Evolutionary conservation across 2,329 filamentous ascomycete species (phyloP).

Genomic region (Aspergillus latus): DNA sequence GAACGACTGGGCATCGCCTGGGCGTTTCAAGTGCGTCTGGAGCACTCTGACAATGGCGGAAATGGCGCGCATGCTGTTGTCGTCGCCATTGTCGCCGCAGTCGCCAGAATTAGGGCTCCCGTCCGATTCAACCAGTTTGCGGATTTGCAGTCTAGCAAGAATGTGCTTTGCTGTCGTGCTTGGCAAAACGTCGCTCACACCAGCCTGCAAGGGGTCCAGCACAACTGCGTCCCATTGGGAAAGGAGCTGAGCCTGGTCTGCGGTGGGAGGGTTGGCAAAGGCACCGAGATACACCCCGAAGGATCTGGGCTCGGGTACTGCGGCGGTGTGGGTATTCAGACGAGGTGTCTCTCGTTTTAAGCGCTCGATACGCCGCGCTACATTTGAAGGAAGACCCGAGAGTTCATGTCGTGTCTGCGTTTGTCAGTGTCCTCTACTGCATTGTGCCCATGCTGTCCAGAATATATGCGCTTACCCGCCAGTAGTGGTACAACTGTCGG

Average conservation of each 20-base stretch:
- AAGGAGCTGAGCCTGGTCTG: constrained; percentile 28
- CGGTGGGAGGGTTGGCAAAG: constrained; percentile 31
- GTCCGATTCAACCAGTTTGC: constrained; percentile 6
- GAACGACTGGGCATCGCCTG: constrained; percentile 3
- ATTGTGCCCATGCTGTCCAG: not conserved
- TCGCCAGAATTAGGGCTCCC: not conserved
- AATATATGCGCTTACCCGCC: constrained; percentile 13
- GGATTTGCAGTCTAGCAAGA: constrained; percentile 15
- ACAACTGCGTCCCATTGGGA: constrained; percentile 37
- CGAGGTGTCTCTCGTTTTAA: constrained; percentile 11
- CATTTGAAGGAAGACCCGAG: constrained; percentile 11
- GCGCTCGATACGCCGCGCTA: constrained; percentile 15
- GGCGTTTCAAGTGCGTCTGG: constrained; percentile 4
- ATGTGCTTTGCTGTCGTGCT: constrained; percentile 4
- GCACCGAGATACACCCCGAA: constrained; percentile 38
- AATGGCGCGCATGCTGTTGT: constrained; percentile 12
- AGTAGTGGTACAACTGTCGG: constrained; percentile 9
- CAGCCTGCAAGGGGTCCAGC: constrained; percentile 34
- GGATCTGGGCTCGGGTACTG: constrained; percentile 17
- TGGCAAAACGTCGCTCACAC: constrained; percentile 29
- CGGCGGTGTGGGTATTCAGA: not conserved
- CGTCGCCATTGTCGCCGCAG: not conserved
- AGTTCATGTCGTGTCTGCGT: constrained; percentile 17
- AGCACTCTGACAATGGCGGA: constrained; percentile 2
- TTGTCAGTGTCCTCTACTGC: not conserved